Base-by-base conservation (phyloP, 768 basidiomycete genomes). In the Lentinula detonsa region DNA sequence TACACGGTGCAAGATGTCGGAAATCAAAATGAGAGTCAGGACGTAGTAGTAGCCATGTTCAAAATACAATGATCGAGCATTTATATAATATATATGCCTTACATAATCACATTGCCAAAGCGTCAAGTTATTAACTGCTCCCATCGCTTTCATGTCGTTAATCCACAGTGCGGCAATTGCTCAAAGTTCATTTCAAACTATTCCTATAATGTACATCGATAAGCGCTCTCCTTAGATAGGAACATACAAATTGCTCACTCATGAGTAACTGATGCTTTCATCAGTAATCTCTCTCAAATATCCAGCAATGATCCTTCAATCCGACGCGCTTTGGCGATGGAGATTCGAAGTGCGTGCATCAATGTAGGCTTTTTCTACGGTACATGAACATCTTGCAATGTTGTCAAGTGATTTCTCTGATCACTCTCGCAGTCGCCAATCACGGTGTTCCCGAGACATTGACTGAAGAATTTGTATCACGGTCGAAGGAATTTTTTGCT, bases 281-380 rank as follows among this genome's bases (percentile, higher is more conserved):
- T 28, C 66, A 83, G 83, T 53, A 81, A 86, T 66, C 67, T 87
- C 33, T 66, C 72, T 28, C 64, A 74, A 60, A 72, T 82, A 21
- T 61, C 66, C 11, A 76, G 69, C 51, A 63, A 71, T 2, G 78
- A 84, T 58, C 66, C 76, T 0, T 62, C 34, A 1, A 69, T 74
- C 23, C 78, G 82, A 45, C 67, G 69, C 56, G 71, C 69, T 1
- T 71, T 93, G 1, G 90, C 85, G 0, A 67, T 73, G 23, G 72
- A 83, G 64, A 80, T 95, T 46, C 78, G 87, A 57, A 79, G 89
- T 64, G 92, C 93, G 0, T 93, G 90, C 65, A 85, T 91, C 59
- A 80, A 83, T 56, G 90, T 91, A 5, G 93, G 93, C 1, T 94
- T 95, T 70, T 90, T 95, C 71, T 95, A 94, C 66, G 82, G 88